Evolutionary conservation across 2,329 filamentous ascomycete species (phyloP).

Genomic region (Hirsutella thompsonii): DNA sequence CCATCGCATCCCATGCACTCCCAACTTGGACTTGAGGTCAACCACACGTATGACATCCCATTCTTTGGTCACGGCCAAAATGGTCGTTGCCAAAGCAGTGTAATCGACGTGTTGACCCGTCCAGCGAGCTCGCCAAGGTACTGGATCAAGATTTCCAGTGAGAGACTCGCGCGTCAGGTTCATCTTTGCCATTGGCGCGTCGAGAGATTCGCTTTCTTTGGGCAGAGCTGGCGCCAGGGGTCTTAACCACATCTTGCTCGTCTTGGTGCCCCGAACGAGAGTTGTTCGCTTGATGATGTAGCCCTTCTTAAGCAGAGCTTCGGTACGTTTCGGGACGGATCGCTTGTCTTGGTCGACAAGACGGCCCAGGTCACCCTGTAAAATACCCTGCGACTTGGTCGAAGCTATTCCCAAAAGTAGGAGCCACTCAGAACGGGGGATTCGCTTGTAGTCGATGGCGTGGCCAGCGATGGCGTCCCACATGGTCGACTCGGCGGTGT

Average conservation of each 20-base stretch:
- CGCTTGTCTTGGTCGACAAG: constrained; percentile 50
- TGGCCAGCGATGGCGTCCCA: constrained; percentile 50
- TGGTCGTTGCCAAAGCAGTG: constrained; percentile 40
- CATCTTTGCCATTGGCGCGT: constrained; percentile 17
- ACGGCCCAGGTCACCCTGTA: constrained; percentile 46
- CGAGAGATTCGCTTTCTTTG: constrained; percentile 16
- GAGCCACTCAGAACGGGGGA: constrained; percentile 47
- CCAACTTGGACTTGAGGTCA: constrained; percentile 45
- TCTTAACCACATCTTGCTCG: constrained; percentile 49
- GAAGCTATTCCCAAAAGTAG: constrained; percentile 45
- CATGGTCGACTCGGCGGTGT: constrained; percentile 40
- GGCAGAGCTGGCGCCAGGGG: constrained; percentile 35
- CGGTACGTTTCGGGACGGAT: constrained; percentile 48
- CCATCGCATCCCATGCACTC: constrained; percentile 38
- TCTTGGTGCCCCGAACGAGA: constrained; percentile 44
- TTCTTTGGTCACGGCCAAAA: constrained; percentile 42
- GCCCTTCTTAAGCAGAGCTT: constrained; percentile 44
- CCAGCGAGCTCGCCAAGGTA: constrained; percentile 44
- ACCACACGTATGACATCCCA: constrained; percentile 45
- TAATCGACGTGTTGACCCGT: constrained; percentile 46
- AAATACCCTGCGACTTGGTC: constrained; percentile 38
- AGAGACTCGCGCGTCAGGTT: constrained; percentile 26
- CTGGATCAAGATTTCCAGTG: constrained; percentile 34
- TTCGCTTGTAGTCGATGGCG: constrained; percentile 41
- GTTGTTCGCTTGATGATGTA: constrained; percentile 50